Percentiles rank a stretch among this genome's conserved stretches.
phyloP scores from a whole-genome alignment of 2,329 filamentous ascomycete genomes.

The Aureobasidium sp. region DNA sequence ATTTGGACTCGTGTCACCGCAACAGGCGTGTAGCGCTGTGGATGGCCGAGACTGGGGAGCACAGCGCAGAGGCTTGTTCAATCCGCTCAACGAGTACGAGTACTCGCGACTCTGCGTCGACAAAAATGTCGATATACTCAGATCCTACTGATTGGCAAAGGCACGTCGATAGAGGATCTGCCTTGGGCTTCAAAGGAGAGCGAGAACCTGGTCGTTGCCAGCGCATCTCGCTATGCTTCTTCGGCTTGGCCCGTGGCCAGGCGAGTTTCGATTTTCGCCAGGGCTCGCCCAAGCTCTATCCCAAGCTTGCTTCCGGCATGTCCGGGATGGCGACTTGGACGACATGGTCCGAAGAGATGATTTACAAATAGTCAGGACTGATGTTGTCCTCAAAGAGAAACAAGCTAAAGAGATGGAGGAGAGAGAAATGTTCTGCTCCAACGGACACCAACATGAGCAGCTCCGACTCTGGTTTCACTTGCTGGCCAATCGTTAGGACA shows the following conservation, averaged over 20 bases:
- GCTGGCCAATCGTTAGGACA: slow-evolving; percentile 1
- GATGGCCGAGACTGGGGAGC: neutral
- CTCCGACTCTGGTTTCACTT: slow-evolving; percentile 6
- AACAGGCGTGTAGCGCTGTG: slow-evolving; percentile 9
- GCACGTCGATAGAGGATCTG: neutral
- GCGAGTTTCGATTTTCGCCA: slow-evolving; percentile 2
- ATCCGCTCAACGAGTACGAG: neutral
- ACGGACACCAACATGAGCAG: slow-evolving; percentile 7
- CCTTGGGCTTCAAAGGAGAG: neutral
- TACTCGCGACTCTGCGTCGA: neutral
- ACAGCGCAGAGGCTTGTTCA: neutral
- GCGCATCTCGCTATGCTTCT: slow-evolving; percentile 6
- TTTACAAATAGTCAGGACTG: neutral
- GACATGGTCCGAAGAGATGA: neutral
- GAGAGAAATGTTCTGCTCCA: neutral
- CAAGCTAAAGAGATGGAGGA: neutral
- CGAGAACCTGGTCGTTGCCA: slow-evolving; percentile 7
- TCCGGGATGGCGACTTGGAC: neutral
- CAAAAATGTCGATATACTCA: neutral
- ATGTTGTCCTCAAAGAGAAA: slow-evolving; percentile 8
- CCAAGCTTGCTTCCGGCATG: neutral
- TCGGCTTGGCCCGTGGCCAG: slow-evolving; percentile 11
- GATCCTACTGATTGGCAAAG: neutral
- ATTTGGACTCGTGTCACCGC: neutral
- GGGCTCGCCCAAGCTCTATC: neutral